A percentile compares a stretch with the other conserved stretches of the same genome.
phyloP scores from a whole-genome alignment of 495 filamentous ascomycete genomes.

The Penicillium psychrofluorescens region DNA sequence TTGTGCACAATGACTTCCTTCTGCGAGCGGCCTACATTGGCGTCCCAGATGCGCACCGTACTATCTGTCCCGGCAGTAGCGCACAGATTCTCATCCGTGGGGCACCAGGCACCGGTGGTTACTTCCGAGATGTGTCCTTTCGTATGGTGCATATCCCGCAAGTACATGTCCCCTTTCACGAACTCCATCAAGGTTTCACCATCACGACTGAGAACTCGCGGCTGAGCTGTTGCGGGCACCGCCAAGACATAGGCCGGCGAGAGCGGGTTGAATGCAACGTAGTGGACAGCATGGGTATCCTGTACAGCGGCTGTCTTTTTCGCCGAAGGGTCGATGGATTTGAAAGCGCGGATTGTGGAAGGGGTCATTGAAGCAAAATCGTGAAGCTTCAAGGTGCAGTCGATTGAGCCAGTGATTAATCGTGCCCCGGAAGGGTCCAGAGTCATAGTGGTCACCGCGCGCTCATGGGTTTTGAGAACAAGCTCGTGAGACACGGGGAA shows the following conservation, averaged over 20 bases:
- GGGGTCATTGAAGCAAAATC: constrained; percentile 95
- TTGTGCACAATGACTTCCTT: constrained; percentile 94
- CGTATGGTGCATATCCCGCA: constrained; percentile 92
- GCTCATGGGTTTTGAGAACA: constrained; percentile 84
- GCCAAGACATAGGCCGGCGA: constrained; percentile 78
- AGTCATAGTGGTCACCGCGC: constrained; percentile 74
- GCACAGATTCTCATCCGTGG: constrained; percentile 70
- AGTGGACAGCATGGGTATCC: constrained; percentile 83
- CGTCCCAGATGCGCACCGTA: constrained; percentile 93
- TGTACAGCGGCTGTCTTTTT: constrained; percentile 63
- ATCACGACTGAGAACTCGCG: constrained; percentile 81
- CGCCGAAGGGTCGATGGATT: constrained; percentile 77
- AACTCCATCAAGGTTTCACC: constrained; percentile 80
- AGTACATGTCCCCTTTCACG: constrained; percentile 95
- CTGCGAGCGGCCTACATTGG: constrained; percentile 77
- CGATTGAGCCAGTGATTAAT: constrained; percentile 79
- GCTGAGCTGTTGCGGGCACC: constrained; percentile 78
- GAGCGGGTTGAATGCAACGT: constrained; percentile 77
- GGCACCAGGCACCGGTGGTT: constrained; percentile 81
- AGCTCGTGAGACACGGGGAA: constrained; percentile 93
- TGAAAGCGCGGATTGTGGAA: constrained; percentile 88
- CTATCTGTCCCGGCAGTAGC: constrained; percentile 90
- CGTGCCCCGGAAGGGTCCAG: constrained; percentile 81
- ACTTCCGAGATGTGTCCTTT: constrained; percentile 93
- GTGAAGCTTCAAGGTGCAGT: constrained; percentile 86